Conservation (phyloP, 225 moss, liverwort and hornwort genomes). For the Ulota crispa region DNA sequence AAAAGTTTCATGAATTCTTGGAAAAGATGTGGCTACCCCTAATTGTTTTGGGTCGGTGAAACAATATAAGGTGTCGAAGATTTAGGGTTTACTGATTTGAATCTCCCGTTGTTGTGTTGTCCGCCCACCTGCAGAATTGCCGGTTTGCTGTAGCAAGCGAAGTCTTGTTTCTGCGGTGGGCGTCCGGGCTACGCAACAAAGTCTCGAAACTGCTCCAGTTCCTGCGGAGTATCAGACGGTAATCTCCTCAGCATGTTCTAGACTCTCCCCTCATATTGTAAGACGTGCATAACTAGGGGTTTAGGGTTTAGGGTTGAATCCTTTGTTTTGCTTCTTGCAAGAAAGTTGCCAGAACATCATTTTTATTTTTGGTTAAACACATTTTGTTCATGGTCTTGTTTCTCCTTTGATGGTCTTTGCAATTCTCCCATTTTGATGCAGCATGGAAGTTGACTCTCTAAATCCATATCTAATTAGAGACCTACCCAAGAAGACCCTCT, state of each 20-base stretch:
- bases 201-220: constrained; percentile 43
- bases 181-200: constrained; percentile 37
- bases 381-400: no score
- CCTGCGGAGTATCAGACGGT: constrained; percentile 48
- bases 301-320: no score
- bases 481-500: no score
- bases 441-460: no score
- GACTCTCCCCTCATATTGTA: not conserved
- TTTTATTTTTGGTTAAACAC: no score
- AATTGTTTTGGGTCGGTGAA: not conserved
- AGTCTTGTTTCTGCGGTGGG: constrained; percentile 2
- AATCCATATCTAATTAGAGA: no score
- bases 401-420: no score
- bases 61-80: not conserved
- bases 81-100: constrained; percentile 15
- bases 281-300: not conserved
- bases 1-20: no score
- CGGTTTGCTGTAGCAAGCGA: constrained; percentile 17
- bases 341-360: no score
- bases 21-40: no score
- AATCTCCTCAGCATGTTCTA: not conserved
- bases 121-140: constrained; percentile 15
- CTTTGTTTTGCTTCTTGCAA: no score
- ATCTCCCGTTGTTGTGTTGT: not conserved
- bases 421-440: no score